Base-by-base conservation (phyloP, 495 filamentous ascomycete genomes). In the Aspergillus sclerotioniger region DNA sequence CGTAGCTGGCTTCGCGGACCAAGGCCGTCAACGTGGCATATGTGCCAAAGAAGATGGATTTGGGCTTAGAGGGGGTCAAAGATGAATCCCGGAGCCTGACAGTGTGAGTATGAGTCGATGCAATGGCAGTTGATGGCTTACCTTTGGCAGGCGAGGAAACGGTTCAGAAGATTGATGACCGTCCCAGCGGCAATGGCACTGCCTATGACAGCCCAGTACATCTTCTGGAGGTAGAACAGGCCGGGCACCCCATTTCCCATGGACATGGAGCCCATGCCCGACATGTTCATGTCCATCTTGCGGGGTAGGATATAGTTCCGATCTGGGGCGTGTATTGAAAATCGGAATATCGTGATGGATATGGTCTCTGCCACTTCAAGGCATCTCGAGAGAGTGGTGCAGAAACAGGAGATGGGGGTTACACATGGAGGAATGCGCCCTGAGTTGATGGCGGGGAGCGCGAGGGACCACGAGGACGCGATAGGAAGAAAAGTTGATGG, bases 21-120 rank as follows among this genome's bases (percentile, higher is more conserved):
- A 88, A 74, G 1, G 90, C 90, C 33, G 87, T 88, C 25, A 81
- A 57, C 1, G 90, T 91, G 9, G 89, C 89, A 74, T 83, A 86
- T 45, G 65, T 44, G 31, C 78, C 72, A 51, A 82, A 71, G 51
- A 86, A 75, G 1, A 63, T 17, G 45, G 81, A 83, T 61, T 80
- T 84, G 13, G 90, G 89, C 64, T 83, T 85, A 16, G 89, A 85
- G 8, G 89, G 87, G 21, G 73, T 82, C 39, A 66, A 58, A 3
- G 67, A 64, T 2, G 63, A 59, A 54, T 71, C 69, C 46, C 63
- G 62, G 12, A 68, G 51, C 54, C 72, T 75, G 54, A 4, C 49
- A 3, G 15, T 6, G 48, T 32, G 29, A 32, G 32, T 51, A 37
- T 41, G 9, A n/a, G 37, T 25, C 5, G 13, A 20, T 16, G 45